Conservation (phyloP, 768 basidiomycete genomes). For the Termitomyces sp. region DNA sequence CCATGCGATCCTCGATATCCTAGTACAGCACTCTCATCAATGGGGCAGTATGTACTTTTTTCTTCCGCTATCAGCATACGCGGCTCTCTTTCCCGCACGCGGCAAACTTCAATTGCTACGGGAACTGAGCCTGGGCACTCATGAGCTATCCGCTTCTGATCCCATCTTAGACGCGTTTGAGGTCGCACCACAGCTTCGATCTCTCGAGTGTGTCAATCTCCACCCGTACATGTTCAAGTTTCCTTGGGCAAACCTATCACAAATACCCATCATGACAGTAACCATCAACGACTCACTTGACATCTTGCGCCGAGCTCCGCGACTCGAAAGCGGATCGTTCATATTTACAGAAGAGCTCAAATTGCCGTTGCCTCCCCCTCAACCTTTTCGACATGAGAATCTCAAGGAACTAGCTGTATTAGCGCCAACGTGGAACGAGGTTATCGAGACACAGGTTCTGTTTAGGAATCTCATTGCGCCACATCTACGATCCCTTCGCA, state of each 20-base stretch:
- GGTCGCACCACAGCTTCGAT: constrained; percentile 14
- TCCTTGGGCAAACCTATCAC: constrained; percentile 15
- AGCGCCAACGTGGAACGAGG: constrained; percentile 29
- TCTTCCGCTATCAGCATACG: constrained; percentile 15
- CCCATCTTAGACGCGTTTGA: constrained; percentile 13
- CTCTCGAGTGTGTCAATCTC: constrained; percentile 18
- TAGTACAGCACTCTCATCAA: constrained; percentile 14
- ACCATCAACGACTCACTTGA: constrained; percentile 11
- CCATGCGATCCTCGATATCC: constrained; percentile 17
- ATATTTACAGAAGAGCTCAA: constrained; percentile 10
- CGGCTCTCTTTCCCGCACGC: constrained; percentile 12
- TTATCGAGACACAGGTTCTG: constrained; percentile 26
- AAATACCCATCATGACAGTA: constrained; percentile 12
- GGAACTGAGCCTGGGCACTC: constrained; percentile 17
- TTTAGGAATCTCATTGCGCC: constrained; percentile 30
- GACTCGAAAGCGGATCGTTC: constrained; percentile 13
- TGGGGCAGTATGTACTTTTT: constrained; percentile 18
- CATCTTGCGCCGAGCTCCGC: constrained; percentile 13
- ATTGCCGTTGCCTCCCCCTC: constrained; percentile 2
- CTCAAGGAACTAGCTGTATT: constrained; percentile 30
- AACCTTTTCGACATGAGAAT: constrained; percentile 22
- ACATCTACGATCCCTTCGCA: constrained; percentile 28
- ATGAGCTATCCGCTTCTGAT: constrained; percentile 4
- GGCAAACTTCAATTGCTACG: constrained; percentile 15
- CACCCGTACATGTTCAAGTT: constrained; percentile 16